These are phyloP conservation scores for Chamaecrista fasciculata DNA, from an alignment of 306 rosid genomes.

Conservation along the genomic window DNA sequence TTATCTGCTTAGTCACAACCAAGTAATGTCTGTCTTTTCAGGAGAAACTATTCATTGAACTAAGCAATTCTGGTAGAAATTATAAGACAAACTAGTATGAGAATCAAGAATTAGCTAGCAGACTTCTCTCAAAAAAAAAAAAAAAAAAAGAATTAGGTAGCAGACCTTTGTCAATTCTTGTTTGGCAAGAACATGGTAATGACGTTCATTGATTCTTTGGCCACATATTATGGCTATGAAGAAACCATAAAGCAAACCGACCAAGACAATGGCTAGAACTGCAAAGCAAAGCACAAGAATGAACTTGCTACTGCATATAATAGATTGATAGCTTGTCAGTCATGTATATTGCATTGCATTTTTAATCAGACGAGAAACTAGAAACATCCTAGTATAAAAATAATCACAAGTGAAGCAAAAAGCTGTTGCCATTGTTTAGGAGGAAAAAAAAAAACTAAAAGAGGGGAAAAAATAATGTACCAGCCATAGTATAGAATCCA, in stretches of 20 bases:
- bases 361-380: slow-evolving; percentile 11
- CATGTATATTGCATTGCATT: slow-evolving; percentile 1
- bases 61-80: neutral
- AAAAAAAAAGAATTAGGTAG: no score
- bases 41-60: neutral
- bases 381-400: slow-evolving; percentile 14
- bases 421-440: slow-evolving; percentile 18
- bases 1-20: slow-evolving; percentile 15
- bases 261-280: slow-evolving; percentile 92
- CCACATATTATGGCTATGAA: slow-evolving; percentile 98
- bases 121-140: slow-evolving; percentile 93
- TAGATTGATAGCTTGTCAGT: slow-evolving; percentile 26
- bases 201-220: slow-evolving; percentile 95
- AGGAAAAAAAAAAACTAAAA: slow-evolving; percentile 12
- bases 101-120: no score
- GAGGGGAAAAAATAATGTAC: slow-evolving; percentile 41
- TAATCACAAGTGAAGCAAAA: slow-evolving; percentile 11
- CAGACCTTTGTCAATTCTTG: slow-evolving; percentile 92
- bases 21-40: slow-evolving; percentile 13
- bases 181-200: slow-evolving; percentile 97
- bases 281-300: slow-evolving; percentile 45
- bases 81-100: neutral
- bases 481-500: slow-evolving; percentile 96
- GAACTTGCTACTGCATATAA: slow-evolving; percentile 1
- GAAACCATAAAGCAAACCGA: slow-evolving; percentile 97